A percentile compares a stretch with the other conserved stretches of the same genome.
These are phyloP conservation scores for Chloris gayana DNA, from an alignment of 176 grass and related monocot genomes.

Conservation along the genomic window DNA sequence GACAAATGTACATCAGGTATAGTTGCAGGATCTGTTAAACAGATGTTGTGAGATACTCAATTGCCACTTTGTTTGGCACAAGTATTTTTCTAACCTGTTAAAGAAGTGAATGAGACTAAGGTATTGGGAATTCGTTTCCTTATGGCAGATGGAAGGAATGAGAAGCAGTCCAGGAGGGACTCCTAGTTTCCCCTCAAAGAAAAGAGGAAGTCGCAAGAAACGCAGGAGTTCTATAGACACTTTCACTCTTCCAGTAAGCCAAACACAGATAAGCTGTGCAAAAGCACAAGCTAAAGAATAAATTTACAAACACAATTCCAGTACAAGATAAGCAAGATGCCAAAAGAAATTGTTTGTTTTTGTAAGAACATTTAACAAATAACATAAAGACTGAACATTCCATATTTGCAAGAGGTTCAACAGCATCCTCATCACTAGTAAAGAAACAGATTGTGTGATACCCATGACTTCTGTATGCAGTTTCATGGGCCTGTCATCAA, in stretches of 20 bases:
- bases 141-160: background rate
- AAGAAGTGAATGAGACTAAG: background rate
- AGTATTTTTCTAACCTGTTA: background rate
- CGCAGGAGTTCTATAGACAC: too few relatives aligned
- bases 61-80: background rate
- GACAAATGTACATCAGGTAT: too few relatives aligned
- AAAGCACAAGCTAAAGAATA: background rate
- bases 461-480: background rate
- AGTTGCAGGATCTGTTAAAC: background rate
- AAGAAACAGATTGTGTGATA: background rate
- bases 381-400: background rate
- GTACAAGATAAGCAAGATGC: background rate
- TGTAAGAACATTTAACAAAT: background rate
- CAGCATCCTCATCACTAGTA: background rate
- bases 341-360: background rate
- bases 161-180: background rate
- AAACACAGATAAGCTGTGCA: background rate
- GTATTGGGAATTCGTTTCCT: background rate
- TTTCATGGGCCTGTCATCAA: background rate
- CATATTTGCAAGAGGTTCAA: background rate
- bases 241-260: background rate
- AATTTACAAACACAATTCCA: background rate
- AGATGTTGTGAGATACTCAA: background rate
- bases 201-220: slow-evolving; percentile 2
- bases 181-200: background rate